Evolutionary conservation across 768 basidiomycete species (phyloP).

Genomic region (Zangia roseola): DNA sequence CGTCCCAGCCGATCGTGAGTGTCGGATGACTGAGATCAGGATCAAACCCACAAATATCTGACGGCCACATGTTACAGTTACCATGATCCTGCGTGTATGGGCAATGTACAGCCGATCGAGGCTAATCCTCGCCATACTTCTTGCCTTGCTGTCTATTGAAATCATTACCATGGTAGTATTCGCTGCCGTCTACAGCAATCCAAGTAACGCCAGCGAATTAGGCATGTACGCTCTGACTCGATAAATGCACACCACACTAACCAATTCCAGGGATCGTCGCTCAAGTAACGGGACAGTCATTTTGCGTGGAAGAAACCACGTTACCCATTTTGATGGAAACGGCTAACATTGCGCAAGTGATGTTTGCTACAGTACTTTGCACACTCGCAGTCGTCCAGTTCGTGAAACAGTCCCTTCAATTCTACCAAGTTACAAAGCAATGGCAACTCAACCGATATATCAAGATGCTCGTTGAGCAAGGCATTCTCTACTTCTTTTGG

Average conservation of each 20-base stretch:
- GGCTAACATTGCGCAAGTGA: too few species aligned
- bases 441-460: conserved; percentile 10
- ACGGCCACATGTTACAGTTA: too few species aligned
- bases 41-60: too few species aligned
- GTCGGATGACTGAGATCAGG: too few species aligned
- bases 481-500: conserved; percentile 13
- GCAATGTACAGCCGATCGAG: conserved; percentile 13
- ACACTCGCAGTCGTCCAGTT: conserved; percentile 3
- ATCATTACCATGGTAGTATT: not conserved
- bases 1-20: conserved; percentile 8
- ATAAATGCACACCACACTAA: too few species aligned
- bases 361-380: too few species aligned
- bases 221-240: too few species aligned
- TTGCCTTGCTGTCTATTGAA: not conserved
- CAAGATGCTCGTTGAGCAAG: conserved; percentile 3
- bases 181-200: not conserved
- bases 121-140: conserved; percentile 1
- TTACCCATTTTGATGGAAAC: too few species aligned
- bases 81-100: conserved; percentile 9
- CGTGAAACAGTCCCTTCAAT: not conserved
- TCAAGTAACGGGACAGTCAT: too few species aligned
- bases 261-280: too few species aligned
- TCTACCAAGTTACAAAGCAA: conserved; percentile 1
- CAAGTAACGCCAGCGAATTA: too few species aligned
- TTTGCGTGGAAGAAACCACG: too few species aligned